Evolutionary conservation across 352 stramenopile species (phyloP), one percentile per base, ranked within the genome.

Genomic region (Phytophthora brassicae): DNA sequence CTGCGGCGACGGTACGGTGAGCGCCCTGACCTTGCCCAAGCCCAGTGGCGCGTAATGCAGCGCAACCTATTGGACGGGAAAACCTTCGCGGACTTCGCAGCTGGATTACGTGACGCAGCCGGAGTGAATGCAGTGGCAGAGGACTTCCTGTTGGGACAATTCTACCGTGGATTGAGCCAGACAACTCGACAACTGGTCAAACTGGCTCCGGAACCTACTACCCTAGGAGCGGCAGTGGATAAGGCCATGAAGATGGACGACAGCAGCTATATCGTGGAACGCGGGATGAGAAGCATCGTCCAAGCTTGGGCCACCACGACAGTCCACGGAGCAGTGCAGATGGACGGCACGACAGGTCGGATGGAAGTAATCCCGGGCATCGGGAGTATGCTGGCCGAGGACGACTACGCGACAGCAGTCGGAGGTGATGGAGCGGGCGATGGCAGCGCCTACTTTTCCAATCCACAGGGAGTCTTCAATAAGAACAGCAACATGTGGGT

Each of bases 251-350:
- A 45, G 14, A 55, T 55, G 19, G 48, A 55, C 31, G 20, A 46
- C 20, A 13, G 31, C 1, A 36, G 29, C 4, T 20, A 55, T 5
- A 55, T 36, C 35, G 31, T 55, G 7, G 48, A 19, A 22, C 31
- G 23, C 8, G 48, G 48, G 7, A 55, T 55, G 48, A 35, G 23
- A 19, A 59, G 42, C 13, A 45, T 59, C 20, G 41, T 39, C 1
- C 6, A 44, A 12, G 4, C 24, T 1, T 54, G 54, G 33, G 22
- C 44, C n/a, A n/a, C n/a, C n/a, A n/a, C n/a, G n/a, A n/a, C n/a
- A n/a, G n/a, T n/a, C n/a, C n/a, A n/a, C n/a, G n/a, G n/a, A n/a
- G n/a, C n/a, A n/a, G n/a, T n/a, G n/a, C n/a, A n/a, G n/a, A n/a
- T n/a, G n/a, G n/a, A n/a, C n/a, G n/a, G n/a, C n/a, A n/a, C n/a